Conservation (phyloP, 2,329 filamentous ascomycete genomes). For the Leptosphaerulina australis region DNA sequence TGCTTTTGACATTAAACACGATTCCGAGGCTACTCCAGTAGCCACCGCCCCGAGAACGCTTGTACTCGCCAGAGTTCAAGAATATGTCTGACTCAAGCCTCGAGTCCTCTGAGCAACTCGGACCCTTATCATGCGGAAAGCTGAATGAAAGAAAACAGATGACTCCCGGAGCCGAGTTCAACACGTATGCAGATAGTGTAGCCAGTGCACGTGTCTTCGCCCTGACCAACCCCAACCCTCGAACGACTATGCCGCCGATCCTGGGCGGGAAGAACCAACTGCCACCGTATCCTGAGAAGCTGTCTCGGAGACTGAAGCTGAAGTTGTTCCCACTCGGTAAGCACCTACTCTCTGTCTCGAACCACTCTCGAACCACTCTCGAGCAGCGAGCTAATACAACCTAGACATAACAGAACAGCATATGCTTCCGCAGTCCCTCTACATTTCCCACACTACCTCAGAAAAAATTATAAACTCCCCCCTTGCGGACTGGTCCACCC, state of each 20-base stretch:
- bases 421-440: slow-evolving; percentile 49
- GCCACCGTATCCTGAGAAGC: slow-evolving; percentile 50
- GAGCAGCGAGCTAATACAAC: slow-evolving; percentile 9
- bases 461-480: slow-evolving; percentile 46
- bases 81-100: slow-evolving; percentile 43
- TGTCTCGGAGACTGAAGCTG: slow-evolving; percentile 52
- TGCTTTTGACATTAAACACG: slow-evolving; percentile 2
- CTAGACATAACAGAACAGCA: slow-evolving; percentile 55
- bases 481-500: slow-evolving; percentile 53
- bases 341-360: not conserved
- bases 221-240: slow-evolving; percentile 63
- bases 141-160: slow-evolving; percentile 55
- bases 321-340: slow-evolving; percentile 56
- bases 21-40: slow-evolving; percentile 21
- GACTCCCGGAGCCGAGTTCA: slow-evolving; percentile 89
- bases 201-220: slow-evolving; percentile 58
- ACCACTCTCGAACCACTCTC: too few species aligned
- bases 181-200: slow-evolving; percentile 80
- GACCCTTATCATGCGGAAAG: slow-evolving; percentile 37
- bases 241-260: slow-evolving; percentile 76
- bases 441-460: slow-evolving; percentile 36
- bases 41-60: slow-evolving; percentile 30
- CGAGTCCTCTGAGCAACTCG: slow-evolving; percentile 48
- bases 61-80: slow-evolving; percentile 25
- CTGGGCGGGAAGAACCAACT: slow-evolving; percentile 53